phyloP scores from a whole-genome alignment of 2,329 filamentous ascomycete genomes.

The Xylariaceae sp. region DNA sequence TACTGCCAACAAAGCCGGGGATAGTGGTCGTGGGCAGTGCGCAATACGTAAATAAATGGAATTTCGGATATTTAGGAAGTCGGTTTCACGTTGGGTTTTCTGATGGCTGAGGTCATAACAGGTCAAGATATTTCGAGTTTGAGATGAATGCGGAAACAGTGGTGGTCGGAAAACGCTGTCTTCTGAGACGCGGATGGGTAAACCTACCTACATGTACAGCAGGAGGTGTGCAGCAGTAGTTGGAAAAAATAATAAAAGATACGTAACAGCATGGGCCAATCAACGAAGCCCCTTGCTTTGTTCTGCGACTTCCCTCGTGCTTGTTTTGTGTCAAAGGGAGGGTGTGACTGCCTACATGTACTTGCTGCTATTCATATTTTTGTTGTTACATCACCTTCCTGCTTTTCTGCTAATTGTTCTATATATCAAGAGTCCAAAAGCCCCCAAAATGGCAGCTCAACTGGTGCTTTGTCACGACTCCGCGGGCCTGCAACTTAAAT shows the following conservation, averaged over 20 bases:
- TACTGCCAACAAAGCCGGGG: neutral
- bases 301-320: slow-evolving; percentile 1
- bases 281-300: slow-evolving; percentile 11
- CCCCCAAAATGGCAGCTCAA: slow-evolving; percentile 11
- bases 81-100: neutral
- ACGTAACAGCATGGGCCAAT: slow-evolving; percentile 13
- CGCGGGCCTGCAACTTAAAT: slow-evolving; percentile 3
- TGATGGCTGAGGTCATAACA: neutral
- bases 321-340: too few relatives aligned
- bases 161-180: neutral
- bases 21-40: neutral
- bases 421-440: slow-evolving; percentile 1
- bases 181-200: slow-evolving; percentile 3
- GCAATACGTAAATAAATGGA: neutral
- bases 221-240: neutral
- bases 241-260: slow-evolving; percentile 2
- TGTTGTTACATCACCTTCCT: neutral
- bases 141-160: slow-evolving; percentile 3
- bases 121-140: neutral
- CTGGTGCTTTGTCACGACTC: slow-evolving; percentile 2
- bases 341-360: too few relatives aligned
- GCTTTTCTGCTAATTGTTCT: neutral
- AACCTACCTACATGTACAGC: slow-evolving; percentile 2
- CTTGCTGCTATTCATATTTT: too few relatives aligned
- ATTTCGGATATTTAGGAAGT: too few relatives aligned